phyloP scores from a whole-genome alignment of 331 rosid species.

The Malus hybrid region DNA sequence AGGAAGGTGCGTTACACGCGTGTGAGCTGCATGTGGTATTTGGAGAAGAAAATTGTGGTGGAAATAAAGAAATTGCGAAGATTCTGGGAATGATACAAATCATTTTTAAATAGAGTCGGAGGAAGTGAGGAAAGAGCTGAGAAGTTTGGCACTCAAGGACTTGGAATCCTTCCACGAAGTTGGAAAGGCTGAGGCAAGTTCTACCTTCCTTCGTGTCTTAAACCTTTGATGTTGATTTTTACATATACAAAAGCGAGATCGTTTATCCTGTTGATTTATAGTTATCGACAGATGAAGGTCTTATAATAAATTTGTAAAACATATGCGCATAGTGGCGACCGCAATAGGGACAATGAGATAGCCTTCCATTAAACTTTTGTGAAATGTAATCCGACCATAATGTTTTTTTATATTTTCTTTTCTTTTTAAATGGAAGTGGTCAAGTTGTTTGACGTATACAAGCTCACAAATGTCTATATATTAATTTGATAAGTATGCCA shows the following conservation, averaged over 20 bases:
- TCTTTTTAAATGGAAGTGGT: too few species aligned
- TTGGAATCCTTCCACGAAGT: slow-evolving; percentile 29
- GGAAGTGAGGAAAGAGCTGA: slow-evolving; percentile 15
- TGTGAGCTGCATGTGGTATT: slow-evolving; percentile 24
- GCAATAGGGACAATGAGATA: too few species aligned
- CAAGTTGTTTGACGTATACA: too few species aligned
- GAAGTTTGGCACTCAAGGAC: slow-evolving; percentile 31
- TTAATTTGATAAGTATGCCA: too few species aligned
- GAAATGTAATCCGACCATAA: too few species aligned
- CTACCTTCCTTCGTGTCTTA: slow-evolving; percentile 20
- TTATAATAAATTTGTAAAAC: too few species aligned
- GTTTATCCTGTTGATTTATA: too few species aligned
- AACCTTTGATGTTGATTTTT: background rate
- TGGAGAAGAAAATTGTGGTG: slow-evolving; percentile 19
- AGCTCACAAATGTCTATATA: too few species aligned
- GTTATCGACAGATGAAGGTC: too few species aligned
- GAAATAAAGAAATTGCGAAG: slow-evolving; percentile 36
- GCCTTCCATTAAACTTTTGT: too few species aligned
- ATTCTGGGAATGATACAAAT: slow-evolving; percentile 38
- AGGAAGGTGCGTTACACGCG: slow-evolving; percentile 50
- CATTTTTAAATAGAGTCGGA: slow-evolving; percentile 7
- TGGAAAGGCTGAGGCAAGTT: slow-evolving; percentile 18
- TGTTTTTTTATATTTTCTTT: too few species aligned
- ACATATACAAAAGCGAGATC: background rate
- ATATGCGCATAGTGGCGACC: too few species aligned